Percentiles rank a stretch among this genome's conserved stretches.
Conservation (phyloP, 768 basidiomycete genomes). For the Lactarius sanguifluus region DNA sequence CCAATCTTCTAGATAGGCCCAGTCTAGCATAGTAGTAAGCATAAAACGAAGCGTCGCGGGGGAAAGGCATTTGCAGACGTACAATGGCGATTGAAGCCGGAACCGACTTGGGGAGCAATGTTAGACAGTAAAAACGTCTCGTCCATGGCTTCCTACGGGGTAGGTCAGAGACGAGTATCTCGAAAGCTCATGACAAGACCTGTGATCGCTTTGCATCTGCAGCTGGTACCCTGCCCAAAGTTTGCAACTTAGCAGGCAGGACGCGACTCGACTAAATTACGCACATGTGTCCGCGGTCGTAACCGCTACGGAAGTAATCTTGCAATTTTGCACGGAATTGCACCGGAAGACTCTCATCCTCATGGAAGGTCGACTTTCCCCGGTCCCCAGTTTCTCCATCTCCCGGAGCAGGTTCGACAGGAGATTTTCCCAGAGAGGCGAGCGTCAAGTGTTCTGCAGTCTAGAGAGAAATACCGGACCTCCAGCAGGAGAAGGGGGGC, state of each 20-base stretch:
- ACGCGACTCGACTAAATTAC: constrained; percentile 33
- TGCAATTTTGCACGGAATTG: constrained; percentile 78
- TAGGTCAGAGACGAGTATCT: background rate
- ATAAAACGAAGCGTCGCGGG: background rate
- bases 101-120: constrained; percentile 97
- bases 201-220: constrained; percentile 93
- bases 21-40: constrained; percentile 53
- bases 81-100: constrained; percentile 98
- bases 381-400: constrained; percentile 59
- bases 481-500: background rate
- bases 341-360: constrained; percentile 76
- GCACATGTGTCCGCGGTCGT: constrained; percentile 96
- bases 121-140: constrained; percentile 95
- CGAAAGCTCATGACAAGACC: constrained; percentile 37
- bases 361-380: constrained; percentile 72
- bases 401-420: constrained; percentile 36
- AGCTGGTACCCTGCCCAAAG: constrained; percentile 75
- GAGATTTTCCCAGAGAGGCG: constrained; percentile 61
- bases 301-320: constrained; percentile 92
- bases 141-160: constrained; percentile 77
- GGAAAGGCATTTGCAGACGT: constrained; percentile 33
- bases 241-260: background rate
- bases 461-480: constrained; percentile 41
- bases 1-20: constrained; percentile 97
- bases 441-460: constrained; percentile 94